Base-by-base conservation (phyloP, 768 basidiomycete genomes). In the Kwoniella mangroviensis region DNA sequence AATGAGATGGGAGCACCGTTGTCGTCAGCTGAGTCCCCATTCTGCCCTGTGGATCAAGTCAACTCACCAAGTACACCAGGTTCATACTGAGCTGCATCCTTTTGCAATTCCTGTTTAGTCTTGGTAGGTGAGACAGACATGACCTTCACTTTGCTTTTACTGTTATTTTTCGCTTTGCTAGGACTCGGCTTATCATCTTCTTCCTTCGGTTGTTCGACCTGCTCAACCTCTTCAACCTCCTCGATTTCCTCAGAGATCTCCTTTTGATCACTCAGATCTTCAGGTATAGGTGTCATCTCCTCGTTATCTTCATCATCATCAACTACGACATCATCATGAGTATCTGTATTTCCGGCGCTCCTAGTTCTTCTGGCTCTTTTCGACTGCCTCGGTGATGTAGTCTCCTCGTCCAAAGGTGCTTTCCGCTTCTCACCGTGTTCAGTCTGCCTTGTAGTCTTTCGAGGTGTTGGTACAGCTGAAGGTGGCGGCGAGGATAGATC, bases 61-160 rank as follows among this genome's bases (percentile, higher is more conserved):
- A 13, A 65, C 77, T 72, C 54, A 78, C 77, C 77, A 3, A 79
- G 42, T 21, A 76, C 77, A 51, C 76, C 74, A 22, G 61, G 63
- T 5, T 74, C 69, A 65, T 72, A 79, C 26, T 49, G 45, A 6
- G 12, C 45, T 6, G 53, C 60, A 55, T 75, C 75, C n/a, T 54
- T 65, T n/a, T 69, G 63, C 57, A 62, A 55, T 2, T 41, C 60
- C 15, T 41, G 60, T 22, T 34, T 43, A 22, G 49, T 42, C 21
- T 68, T 21, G 3, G 15, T 57, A 26, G 56, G 56, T 15, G 56
- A 57, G 13, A 28, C 26, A 17, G 22, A 43, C 1, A 21, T 26
- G 24, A 15, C 24, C 41, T 21, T 28, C 19, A 19, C 13, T n/a
- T 43, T 59, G 34, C 13, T 21, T 68, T 26, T 22, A 41, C 65